Evolutionary conservation across 1,284 basidiomycete genomes (phyloP).

Genomic region (Ustilago cynodontis): DNA sequence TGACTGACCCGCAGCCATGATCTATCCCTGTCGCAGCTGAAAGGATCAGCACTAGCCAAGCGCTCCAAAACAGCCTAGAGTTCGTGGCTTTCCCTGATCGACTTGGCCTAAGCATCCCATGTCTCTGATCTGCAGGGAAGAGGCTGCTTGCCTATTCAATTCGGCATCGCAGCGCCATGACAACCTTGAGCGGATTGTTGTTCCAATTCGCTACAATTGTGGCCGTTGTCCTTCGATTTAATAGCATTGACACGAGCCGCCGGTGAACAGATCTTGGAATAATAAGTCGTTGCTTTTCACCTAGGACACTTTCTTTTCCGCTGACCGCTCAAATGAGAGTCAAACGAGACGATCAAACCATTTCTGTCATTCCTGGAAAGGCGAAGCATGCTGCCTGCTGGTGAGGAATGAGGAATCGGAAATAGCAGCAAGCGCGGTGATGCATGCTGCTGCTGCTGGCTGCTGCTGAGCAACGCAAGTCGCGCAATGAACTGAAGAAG

Average conservation of each 20-base stretch:
- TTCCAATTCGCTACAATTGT: no score
- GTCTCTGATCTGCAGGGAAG: slow-evolving; percentile 6
- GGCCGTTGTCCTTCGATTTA: no score
- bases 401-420: background rate
- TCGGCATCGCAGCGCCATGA: no score
- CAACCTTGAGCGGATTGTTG: no score
- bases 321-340: background rate
- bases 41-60: background rate
- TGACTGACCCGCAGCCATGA: slow-evolving; percentile 6
- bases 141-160: background rate
- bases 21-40: background rate
- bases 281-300: background rate
- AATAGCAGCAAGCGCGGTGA: background rate
- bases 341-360: slow-evolving; percentile 15
- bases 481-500: no score
- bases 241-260: slow-evolving; percentile 1
- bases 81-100: background rate
- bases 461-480: no score
- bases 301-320: background rate
- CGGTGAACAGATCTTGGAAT: slow-evolving; percentile 4
- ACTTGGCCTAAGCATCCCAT: slow-evolving; percentile 11
- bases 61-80: background rate
- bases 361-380: slow-evolving; percentile 12
- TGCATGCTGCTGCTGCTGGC: background rate
- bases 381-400: background rate